A percentile compares a stretch with the other conserved stretches of the same genome.
Conservation (phyloP, 257 asterid species). For the Nicotiana tabacum region DNA sequence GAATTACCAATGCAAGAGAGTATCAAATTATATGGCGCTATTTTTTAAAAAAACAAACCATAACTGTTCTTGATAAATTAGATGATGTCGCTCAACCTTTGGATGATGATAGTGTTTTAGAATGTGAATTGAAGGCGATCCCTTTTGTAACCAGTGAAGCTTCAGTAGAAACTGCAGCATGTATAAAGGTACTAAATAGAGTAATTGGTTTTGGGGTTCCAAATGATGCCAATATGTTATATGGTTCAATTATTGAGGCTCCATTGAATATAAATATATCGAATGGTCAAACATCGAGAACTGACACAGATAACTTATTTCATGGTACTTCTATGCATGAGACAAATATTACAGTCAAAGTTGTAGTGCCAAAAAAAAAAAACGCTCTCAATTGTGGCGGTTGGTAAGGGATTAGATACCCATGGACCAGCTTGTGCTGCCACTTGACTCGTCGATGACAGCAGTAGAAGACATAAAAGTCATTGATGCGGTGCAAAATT, state of each 20-base stretch:
- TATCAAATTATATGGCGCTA: constrained; percentile 82
- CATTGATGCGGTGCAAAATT: constrained; percentile 58
- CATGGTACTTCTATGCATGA: constrained; percentile 31
- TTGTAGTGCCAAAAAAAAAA: constrained; percentile 57
- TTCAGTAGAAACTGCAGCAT: constrained; percentile 66
- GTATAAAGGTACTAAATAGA: constrained; percentile 46
- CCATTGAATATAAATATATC: constrained; percentile 77
- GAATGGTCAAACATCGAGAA: constrained; percentile 35
- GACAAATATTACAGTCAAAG: constrained; percentile 56
- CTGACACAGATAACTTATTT: constrained; percentile 37
- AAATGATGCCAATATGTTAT: constrained; percentile 37
- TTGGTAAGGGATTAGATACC: constrained; percentile 48
- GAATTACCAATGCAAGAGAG: constrained; percentile 66
- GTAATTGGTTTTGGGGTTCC: constrained; percentile 47
- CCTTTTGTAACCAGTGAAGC: constrained; percentile 68
- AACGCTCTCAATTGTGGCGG: constrained; percentile 29
- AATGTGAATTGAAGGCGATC: constrained; percentile 57
- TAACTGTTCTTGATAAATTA: constrained; percentile 19
- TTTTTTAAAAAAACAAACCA: constrained; percentile 5
- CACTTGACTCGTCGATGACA: constrained; percentile 42
- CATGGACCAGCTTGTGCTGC: constrained; percentile 31
- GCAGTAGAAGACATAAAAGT: constrained; percentile 60
- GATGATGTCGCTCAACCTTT: constrained; percentile 39
- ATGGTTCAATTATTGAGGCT: constrained; percentile 65
- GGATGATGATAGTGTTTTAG: constrained; percentile 82